Evolutionary conservation across 1,284 basidiomycete species (phyloP).

Genomic region (Irpex sp.): DNA sequence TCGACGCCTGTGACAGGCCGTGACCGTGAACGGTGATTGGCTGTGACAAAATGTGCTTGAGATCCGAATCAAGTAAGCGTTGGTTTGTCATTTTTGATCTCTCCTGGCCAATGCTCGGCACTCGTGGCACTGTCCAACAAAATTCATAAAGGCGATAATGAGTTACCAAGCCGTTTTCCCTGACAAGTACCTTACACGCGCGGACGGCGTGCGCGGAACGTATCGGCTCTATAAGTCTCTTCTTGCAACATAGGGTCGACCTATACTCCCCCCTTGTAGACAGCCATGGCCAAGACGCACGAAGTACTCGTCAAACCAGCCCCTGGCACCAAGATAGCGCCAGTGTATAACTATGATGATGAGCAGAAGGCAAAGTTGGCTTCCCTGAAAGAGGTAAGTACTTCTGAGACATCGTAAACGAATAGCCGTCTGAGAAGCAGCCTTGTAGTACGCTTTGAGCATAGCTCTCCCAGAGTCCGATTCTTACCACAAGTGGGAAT

Average conservation of each 20-base stretch:
- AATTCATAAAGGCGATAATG: neutral
- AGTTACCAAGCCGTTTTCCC: neutral
- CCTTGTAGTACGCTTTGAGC: constrained; percentile 57
- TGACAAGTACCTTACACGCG: neutral
- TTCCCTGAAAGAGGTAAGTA: constrained; percentile 56
- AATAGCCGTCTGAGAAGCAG: neutral
- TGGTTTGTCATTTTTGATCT: neutral
- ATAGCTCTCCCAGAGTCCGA: constrained; percentile 63
- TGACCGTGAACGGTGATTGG: neutral
- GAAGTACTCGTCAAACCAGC: constrained; percentile 44
- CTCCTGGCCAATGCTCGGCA: neutral
- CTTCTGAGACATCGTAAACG: neutral
- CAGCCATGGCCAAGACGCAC: constrained; percentile 35
- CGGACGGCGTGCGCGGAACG: neutral
- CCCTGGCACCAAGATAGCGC: constrained; percentile 44
- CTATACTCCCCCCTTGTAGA: neutral
- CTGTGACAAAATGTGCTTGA: neutral
- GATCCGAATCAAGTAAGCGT: neutral
- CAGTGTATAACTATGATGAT: constrained; percentile 57
- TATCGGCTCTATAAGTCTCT: neutral
- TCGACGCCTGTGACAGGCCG: neutral
- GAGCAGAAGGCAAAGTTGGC: constrained; percentile 60
- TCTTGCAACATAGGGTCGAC: neutral
- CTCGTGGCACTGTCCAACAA: neutral
- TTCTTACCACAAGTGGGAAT: constrained; percentile 73